These are phyloP conservation scores for Andalucia godoyi DNA, from an alignment of 78 protist genomes.

Conservation along the genomic window DNA sequence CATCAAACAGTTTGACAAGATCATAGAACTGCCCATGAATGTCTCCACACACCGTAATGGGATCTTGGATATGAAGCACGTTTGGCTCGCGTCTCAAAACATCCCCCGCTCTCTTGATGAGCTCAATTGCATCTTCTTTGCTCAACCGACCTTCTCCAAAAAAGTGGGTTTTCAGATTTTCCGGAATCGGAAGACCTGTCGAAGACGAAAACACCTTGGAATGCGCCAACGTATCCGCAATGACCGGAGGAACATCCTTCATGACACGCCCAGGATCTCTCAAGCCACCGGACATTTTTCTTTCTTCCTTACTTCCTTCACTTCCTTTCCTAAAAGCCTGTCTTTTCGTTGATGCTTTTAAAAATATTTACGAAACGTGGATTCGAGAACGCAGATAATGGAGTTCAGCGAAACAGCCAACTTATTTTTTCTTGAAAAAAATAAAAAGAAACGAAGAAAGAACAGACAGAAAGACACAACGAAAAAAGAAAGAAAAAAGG, in stretches of 20 bases:
- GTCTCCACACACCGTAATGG: slow-evolving; percentile 73
- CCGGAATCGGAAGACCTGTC: slow-evolving; percentile 21
- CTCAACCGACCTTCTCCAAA: slow-evolving; percentile 21
- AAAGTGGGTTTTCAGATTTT: slow-evolving; percentile 8
- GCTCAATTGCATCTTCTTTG: slow-evolving; percentile 11
- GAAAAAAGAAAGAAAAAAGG: no score
- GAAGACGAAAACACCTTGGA: no score
- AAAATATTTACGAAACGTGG: no score
- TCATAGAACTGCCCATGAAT: slow-evolving; percentile 86
- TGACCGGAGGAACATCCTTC: no score
- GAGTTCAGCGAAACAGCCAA: background rate
- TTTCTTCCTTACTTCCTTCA: no score
- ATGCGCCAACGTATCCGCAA: no score
- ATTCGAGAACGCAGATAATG: no score
- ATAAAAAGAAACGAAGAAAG: background rate
- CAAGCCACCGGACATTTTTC: no score
- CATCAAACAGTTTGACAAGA: slow-evolving; percentile 51
- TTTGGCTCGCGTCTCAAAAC: slow-evolving; percentile 32
- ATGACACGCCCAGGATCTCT: no score
- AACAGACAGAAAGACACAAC: no score
- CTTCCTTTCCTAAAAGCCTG: no score
- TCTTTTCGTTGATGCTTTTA: no score
- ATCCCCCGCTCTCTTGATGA: slow-evolving; percentile 1
- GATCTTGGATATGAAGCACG: slow-evolving; percentile 35
- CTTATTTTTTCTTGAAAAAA: background rate